phyloP scores from a whole-genome alignment of 768 basidiomycete genomes.

The Mrakia blollopis region DNA sequence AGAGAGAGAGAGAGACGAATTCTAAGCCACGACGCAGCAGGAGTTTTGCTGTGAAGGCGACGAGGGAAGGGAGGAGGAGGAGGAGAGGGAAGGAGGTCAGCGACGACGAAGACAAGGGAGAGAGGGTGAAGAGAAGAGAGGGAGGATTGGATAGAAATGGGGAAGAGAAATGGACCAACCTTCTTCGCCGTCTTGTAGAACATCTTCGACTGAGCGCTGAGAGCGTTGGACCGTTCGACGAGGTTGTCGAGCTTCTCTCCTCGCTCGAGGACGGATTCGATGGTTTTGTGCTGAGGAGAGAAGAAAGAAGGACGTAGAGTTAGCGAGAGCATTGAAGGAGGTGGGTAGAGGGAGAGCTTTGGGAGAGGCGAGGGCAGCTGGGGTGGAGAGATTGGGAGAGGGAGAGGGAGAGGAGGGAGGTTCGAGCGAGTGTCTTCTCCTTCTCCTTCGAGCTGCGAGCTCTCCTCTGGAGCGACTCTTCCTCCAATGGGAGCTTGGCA shows the following conservation, averaged over 20 bases:
- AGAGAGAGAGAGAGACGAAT: neutral
- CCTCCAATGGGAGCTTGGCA: too few species aligned
- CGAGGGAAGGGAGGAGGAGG: slow-evolving; percentile 13
- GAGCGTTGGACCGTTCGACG: slow-evolving; percentile 83
- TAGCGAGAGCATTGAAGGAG: neutral
- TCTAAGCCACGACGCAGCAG: slow-evolving; percentile 68
- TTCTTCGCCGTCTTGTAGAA: slow-evolving; percentile 99
- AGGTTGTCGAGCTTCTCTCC: slow-evolving; percentile 95
- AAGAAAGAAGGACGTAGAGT: neutral
- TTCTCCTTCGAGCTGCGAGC: too few species aligned
- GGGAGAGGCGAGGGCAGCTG: too few species aligned
- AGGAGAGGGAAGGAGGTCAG: slow-evolving; percentile 10
- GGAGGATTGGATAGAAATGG: too few species aligned
- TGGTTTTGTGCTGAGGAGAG: slow-evolving; percentile 83
- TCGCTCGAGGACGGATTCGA: slow-evolving; percentile 90
- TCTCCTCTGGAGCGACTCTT: too few species aligned
- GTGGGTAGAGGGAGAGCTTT: too few species aligned
- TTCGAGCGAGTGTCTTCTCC: too few species aligned
- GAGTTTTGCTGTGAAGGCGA: slow-evolving; percentile 85
- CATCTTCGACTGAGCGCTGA: slow-evolving; percentile 90
- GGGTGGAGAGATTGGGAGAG: too few species aligned
- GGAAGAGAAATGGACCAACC: slow-evolving; percentile 49
- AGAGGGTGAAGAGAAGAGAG: too few species aligned
- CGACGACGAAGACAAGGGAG: too few species aligned
- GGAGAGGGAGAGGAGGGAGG: too few species aligned